Base-by-base conservation (phyloP, 345 rosid species). In the Eucalyptus pauciflora region DNA sequence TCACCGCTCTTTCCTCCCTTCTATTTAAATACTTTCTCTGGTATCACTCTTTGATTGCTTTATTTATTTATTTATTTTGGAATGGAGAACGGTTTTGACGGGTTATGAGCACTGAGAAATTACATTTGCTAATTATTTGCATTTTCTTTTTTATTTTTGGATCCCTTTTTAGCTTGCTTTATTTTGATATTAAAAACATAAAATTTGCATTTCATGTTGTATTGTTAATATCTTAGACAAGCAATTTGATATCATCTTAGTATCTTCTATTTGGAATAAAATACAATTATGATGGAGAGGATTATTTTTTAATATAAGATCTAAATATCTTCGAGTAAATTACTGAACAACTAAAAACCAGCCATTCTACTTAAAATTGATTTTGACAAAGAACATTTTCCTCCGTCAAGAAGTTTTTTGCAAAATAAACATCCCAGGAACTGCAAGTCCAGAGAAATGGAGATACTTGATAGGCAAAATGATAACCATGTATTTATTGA, bases 131-230 rank as follows among this genome's bases (percentile, higher is more conserved):
- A 7, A 13, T 62, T 62, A 62, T 62, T 62, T 62, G 9, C 31
- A 27, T 62, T 62, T 29, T 14, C 7, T n/a, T 5, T 58, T 25
- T 58, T 25, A 8, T 16, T 51, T 51, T 58, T 3, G n/a, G 6
- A 24, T 58, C 67, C 17, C 4, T 62, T 29, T 62, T 29, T 2
- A 29, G 3, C 33, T 29, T 64, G 1, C 76, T 64, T n/a, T 64
- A 14, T 14, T 64, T 64, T 64, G 9, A 64, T n/a, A n/a, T 1
- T 64, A 64, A n/a, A 64, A n/a, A 64, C 37, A 14, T 14, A n/a
- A 64, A 60, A 0, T 64, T n/a, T 14, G 0, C 15, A 64, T 7
- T 64, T n/a, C 20, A 29, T 14, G 11, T 1, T 0, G 37, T 1
- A 14, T 1, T n/a, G 7, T 4, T 64, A 14, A 64, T 64, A 14